Conservation (phyloP, 768 basidiomycete species). For the Ephemerocybe angulata region DNA sequence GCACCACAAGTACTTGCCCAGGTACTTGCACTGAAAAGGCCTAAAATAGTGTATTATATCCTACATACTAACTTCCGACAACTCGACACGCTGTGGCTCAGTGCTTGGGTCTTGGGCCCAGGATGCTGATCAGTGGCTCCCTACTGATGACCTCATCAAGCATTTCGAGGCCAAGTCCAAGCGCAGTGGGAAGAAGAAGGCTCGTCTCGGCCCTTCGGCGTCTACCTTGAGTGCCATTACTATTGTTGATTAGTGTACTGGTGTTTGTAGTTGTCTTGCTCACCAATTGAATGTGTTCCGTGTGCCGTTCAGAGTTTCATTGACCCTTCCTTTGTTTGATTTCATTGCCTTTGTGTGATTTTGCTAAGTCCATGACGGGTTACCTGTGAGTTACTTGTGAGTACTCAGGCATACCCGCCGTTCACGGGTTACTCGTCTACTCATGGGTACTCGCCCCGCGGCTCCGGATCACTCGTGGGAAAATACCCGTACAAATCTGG, state of each 20-base stretch:
- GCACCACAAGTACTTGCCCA: no score
- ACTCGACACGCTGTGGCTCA: not conserved
- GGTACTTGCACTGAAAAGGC: no score
- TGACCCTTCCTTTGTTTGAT: no score
- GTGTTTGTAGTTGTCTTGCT: not conserved
- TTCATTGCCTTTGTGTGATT: no score
- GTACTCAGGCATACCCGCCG: constrained; percentile 1
- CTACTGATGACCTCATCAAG: not conserved
- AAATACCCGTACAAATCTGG: no score
- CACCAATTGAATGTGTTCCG: no score
- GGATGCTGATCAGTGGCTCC: not conserved
- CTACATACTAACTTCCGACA: not conserved
- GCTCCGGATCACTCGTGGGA: no score
- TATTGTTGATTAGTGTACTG: not conserved
- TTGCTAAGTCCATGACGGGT: no score
- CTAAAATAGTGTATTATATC: no score
- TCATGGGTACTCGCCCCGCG: constrained; percentile 9
- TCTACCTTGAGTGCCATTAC: not conserved
- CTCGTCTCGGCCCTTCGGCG: not conserved
- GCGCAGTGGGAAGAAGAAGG: constrained; percentile 9
- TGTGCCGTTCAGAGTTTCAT: no score
- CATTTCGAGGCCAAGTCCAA: not conserved
- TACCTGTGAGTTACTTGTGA: not conserved
- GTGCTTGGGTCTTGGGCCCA: not conserved
- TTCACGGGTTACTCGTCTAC: not conserved